A percentile compares a stretch with the other conserved stretches of the same genome.
These are phyloP conservation scores for Tulasnella sp. DNA, from an alignment of 768 basidiomycete species.

Conservation along the genomic window DNA sequence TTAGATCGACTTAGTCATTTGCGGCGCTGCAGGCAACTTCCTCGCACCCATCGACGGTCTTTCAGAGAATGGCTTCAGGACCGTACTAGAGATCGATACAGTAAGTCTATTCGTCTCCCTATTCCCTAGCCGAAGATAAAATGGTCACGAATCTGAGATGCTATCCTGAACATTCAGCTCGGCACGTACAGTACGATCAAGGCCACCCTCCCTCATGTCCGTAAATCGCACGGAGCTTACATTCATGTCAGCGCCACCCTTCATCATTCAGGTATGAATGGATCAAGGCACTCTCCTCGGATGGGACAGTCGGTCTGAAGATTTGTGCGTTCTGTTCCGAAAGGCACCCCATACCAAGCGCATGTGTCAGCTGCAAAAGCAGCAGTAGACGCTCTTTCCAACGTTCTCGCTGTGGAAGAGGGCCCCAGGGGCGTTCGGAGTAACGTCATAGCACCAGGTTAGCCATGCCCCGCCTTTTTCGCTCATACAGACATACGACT, in stretches of 20 bases:
- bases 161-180: too few relatives aligned
- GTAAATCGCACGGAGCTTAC: conserved; percentile 66
- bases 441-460: conserved; percentile 67
- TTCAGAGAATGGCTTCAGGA: conserved; percentile 83
- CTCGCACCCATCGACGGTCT: conserved; percentile 73
- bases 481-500: not conserved
- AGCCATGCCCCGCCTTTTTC: not conserved
- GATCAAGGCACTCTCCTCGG: too few relatives aligned
- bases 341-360: conserved; percentile 75
- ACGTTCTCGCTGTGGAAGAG: conserved; percentile 84
- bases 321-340: not conserved
- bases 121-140: not conserved
- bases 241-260: conserved; percentile 84
- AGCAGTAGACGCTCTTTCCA: conserved; percentile 79
- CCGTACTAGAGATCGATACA: conserved; percentile 90
- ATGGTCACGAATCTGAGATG: too few relatives aligned
- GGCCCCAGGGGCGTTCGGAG: conserved; percentile 90
- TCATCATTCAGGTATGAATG: conserved; percentile 60
- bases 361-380: conserved; percentile 96
- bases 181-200: conserved; percentile 94
- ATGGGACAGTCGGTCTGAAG: too few relatives aligned
- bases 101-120: conserved; percentile 35
- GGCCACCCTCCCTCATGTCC: conserved; percentile 68
- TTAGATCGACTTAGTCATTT: conserved; percentile 85
- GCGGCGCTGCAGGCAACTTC: conserved; percentile 95